Conservation (phyloP, 78 protist genomes). For the Bodo saltans region DNA sequence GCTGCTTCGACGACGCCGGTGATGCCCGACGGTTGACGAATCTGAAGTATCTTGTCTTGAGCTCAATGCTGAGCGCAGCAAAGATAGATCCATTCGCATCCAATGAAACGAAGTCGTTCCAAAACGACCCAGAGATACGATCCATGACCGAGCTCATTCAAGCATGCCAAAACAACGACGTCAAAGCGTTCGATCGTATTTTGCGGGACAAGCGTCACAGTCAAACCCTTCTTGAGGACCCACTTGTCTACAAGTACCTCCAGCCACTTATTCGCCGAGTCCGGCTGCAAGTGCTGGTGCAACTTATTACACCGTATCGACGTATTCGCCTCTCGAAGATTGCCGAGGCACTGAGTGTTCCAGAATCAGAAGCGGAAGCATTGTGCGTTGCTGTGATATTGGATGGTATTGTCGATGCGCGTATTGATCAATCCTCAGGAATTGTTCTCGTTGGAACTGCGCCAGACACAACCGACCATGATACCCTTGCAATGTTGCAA, state of each 20-base stretch:
- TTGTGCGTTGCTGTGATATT: conserved; percentile 79
- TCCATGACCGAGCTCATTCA: conserved; percentile 80
- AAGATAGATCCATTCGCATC: conserved; percentile 88
- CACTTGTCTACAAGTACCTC: conserved; percentile 76
- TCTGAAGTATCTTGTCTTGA: conserved; percentile 85
- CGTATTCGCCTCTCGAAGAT: conserved; percentile 73
- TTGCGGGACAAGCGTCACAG: conserved; percentile 35
- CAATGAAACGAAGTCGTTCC: conserved; percentile 88
- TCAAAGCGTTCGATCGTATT: conserved; percentile 74
- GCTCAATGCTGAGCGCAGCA: conserved; percentile 67
- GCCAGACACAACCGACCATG: too few relatives aligned
- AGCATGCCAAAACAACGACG: conserved; percentile 61
- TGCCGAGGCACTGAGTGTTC: conserved; percentile 67
- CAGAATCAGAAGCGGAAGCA: conserved; percentile 76
- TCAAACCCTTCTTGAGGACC: conserved; percentile 76
- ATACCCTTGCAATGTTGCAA: too few relatives aligned
- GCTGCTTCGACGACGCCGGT: conserved; percentile 91
- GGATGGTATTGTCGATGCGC: conserved; percentile 68
- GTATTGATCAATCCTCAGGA: conserved; percentile 20
- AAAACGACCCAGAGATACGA: conserved; percentile 84
- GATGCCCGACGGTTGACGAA: conserved; percentile 73
- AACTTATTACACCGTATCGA: conserved; percentile 85
- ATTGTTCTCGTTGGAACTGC: too few relatives aligned
- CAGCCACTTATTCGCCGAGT: conserved; percentile 58
- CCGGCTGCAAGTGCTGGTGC: conserved; percentile 61